These are phyloP conservation scores for Neonectria faginata DNA, from an alignment of 2,329 filamentous ascomycete species.

Conservation along the genomic window DNA sequence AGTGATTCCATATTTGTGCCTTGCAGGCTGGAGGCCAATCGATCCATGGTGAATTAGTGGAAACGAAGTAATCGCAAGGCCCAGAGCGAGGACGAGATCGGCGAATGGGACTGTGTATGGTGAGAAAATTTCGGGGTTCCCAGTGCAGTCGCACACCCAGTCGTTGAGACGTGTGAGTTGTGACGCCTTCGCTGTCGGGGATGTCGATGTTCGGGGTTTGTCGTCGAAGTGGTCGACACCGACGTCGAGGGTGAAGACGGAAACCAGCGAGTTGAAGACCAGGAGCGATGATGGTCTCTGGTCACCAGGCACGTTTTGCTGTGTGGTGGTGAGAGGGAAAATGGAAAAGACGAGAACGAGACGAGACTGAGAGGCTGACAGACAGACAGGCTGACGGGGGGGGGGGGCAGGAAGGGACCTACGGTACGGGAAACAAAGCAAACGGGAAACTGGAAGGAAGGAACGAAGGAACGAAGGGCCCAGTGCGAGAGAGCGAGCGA, in stretches of 20 bases:
- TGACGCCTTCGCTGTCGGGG: background rate
- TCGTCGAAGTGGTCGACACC: constrained; percentile 3
- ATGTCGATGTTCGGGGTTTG: background rate
- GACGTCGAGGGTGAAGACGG: background rate
- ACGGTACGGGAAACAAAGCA: constrained; percentile 9
- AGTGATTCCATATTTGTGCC: background rate
- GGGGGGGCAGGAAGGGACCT: constrained; percentile 5
- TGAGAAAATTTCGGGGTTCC: background rate
- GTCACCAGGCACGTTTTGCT: constrained; percentile 11
- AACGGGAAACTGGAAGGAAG: constrained; percentile 18
- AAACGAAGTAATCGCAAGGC: background rate
- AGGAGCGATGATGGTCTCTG: background rate
- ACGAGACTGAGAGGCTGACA: background rate
- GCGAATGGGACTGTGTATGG: background rate
- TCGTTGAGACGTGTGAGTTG: background rate
- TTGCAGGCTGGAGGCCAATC: background rate
- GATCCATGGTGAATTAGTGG: background rate
- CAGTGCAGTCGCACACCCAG: background rate
- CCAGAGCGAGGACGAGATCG: background rate
- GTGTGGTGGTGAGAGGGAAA: constrained; percentile 3
- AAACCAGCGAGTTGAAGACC: background rate
- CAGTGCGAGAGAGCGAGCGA: constrained; percentile 19
- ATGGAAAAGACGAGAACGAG: background rate
- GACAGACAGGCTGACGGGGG: background rate
- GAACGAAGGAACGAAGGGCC: constrained; percentile 11